Evolutionary conservation across 2,329 filamentous ascomycete genomes (phyloP), one percentile per base, ranked within the genome.

Genomic region (Xylaria sp.): DNA sequence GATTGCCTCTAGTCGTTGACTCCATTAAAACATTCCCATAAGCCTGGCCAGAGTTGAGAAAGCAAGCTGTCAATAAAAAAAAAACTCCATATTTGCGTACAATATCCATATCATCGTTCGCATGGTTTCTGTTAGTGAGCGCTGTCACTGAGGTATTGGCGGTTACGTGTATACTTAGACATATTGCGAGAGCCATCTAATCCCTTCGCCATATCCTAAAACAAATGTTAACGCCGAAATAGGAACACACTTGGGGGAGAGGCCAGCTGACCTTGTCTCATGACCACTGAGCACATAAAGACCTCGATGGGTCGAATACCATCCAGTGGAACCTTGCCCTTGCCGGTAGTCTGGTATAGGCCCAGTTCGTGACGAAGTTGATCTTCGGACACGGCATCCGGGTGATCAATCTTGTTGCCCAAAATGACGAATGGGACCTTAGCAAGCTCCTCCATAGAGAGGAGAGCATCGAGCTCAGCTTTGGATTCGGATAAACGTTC

Each of bases 381-480:
- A 77, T 98, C 95, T 87, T 99, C 96, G 73, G 92, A 95, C 63
- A 98, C 91, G 71, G 96, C 96, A 75, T 97, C 92, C 63, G 94
- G 94, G 85, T 98, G 94, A 82, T 99, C 96, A 81, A 99, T 99
- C 90, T 99, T 99, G 90, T 99, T 99, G 76, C 96, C 96, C 72
- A 99, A 89, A 76, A 99, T 90, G 70, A 98, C 89, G 82, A 98
- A 98, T 63, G 96, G 96, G 9, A 97, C 96, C 87, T 97, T 97
- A 80, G 89, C 86, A 46, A 99, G 89, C 80, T 98, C 95, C 84
- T 99, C 96, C 95, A 99, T 97, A 71, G 93, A 90, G 74, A 99
- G 88, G 61, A 98, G 92, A 63, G 93, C 94, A 79, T 99, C 96
- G 71, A 99, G 92, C 86, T 99, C 96, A 77, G 92, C 95, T 86